Evolutionary conservation across 148 eudicot genomes (phyloP).

Genomic region (Pouteria glomerata): DNA sequence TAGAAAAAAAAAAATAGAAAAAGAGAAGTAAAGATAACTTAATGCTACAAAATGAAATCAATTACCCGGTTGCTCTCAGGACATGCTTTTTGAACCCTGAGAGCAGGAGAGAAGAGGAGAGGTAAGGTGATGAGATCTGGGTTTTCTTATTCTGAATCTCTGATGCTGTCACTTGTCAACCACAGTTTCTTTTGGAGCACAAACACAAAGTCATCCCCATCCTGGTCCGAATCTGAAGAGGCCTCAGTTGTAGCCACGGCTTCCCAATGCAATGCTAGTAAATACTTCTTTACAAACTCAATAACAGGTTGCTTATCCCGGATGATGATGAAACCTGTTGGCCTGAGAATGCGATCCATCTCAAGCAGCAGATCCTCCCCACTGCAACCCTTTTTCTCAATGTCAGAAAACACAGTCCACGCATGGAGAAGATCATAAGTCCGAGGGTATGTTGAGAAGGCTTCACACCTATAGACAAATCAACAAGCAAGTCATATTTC

Average conservation of each 20-base stretch:
- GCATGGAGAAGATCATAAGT: constrained; percentile 98
- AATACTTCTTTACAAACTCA: constrained; percentile 69
- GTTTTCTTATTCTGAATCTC: constrained; percentile 46
- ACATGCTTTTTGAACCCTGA: constrained; percentile 16
- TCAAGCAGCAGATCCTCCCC: constrained; percentile 85
- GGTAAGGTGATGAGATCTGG: neutral
- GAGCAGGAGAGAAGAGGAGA: constrained; percentile 13
- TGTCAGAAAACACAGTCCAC: constrained; percentile 78
- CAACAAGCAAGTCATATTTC: neutral
- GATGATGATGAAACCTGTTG: constrained; percentile 78
- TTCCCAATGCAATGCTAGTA: constrained; percentile 90
- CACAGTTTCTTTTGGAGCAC: constrained; percentile 81
- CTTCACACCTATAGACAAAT: constrained; percentile 70
- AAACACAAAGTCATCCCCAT: constrained; percentile 64
- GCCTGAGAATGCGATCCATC: constrained; percentile 90
- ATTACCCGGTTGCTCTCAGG: constrained; percentile 10
- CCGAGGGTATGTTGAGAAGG: constrained; percentile 95
- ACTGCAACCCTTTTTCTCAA: constrained; percentile 87
- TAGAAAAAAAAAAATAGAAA: constrained; percentile 7
- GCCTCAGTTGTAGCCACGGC: constrained; percentile 56
- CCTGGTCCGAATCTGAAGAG: constrained; percentile 48
- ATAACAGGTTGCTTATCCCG: constrained; percentile 68
- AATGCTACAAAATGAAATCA: constrained; percentile 24
- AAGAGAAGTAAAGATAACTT: constrained; percentile 9
- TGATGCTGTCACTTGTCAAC: constrained; percentile 63